Conservation (phyloP, 495 filamentous ascomycete genomes). For the Pseudomonodictys pantanalensis region DNA sequence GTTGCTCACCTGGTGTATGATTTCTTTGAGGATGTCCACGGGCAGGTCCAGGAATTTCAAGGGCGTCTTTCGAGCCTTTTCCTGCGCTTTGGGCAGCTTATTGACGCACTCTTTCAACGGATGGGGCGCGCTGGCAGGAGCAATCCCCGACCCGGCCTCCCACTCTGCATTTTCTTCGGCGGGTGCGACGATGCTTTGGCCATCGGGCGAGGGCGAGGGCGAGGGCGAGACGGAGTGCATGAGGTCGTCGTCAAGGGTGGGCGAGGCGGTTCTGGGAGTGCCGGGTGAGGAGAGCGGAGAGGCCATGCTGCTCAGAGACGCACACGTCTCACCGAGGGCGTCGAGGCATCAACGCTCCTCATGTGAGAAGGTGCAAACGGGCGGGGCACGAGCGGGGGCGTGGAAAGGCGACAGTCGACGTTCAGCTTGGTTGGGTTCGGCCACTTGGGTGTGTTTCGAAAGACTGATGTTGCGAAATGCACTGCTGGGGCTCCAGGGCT, state of each 20-base stretch:
- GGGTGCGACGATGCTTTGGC: too few relatives aligned
- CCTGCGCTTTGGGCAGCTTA: conserved; percentile 36
- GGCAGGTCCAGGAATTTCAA: conserved; percentile 72
- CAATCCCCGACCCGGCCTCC: background rate
- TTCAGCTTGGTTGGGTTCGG: too few relatives aligned
- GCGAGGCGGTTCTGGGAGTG: conserved; percentile 17
- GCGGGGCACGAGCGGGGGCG: background rate
- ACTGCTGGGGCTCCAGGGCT: too few relatives aligned
- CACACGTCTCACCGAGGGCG: conserved; percentile 24
- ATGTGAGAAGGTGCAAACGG: too few relatives aligned
- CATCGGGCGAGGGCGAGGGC: conserved; percentile 7
- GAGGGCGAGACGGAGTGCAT: conserved; percentile 5
- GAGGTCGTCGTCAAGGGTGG: conserved; percentile 19
- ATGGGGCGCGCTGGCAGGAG: background rate
- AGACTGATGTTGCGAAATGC: too few relatives aligned
- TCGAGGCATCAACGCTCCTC: conserved; percentile 29
- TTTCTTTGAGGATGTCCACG: conserved; percentile 79
- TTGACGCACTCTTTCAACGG: background rate
- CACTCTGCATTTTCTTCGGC: too few relatives aligned
- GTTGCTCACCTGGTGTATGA: conserved; percentile 75
- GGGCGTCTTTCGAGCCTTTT: conserved; percentile 42
- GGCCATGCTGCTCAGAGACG: conserved; percentile 34
- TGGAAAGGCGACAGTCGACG: background rate
- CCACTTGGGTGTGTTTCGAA: too few relatives aligned
- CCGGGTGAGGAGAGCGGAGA: conserved; percentile 21